These are phyloP conservation scores for Pisolithus marmoratus DNA, from an alignment of 768 basidiomycete species.

Conservation along the genomic window DNA sequence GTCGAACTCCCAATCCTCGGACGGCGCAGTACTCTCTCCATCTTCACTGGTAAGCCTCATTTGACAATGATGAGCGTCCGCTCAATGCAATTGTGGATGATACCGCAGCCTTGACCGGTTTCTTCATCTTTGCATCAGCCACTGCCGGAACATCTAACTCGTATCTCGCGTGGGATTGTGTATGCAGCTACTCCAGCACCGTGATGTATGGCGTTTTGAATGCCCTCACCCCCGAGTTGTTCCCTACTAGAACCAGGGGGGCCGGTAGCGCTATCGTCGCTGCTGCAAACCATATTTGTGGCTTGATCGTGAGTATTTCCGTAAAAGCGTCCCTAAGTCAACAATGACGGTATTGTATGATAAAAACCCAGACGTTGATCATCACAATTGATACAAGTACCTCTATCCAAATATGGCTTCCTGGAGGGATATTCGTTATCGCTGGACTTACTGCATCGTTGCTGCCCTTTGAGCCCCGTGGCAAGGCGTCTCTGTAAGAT, in stretches of 20 bases:
- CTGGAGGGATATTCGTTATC: constrained; percentile 47
- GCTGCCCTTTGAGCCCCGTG: constrained; percentile 53
- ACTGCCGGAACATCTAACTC: constrained; percentile 48
- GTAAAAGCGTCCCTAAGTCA: neutral
- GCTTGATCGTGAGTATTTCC: constrained; percentile 44
- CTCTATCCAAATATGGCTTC: constrained; percentile 49
- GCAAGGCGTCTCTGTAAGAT: constrained; percentile 44
- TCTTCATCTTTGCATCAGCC: constrained; percentile 53
- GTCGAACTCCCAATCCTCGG: constrained; percentile 49
- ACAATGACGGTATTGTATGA: neutral
- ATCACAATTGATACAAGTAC: constrained; percentile 46
- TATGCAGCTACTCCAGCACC: constrained; percentile 51
- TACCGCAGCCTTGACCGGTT: constrained; percentile 42
- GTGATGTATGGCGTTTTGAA: constrained; percentile 50
- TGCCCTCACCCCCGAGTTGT: constrained; percentile 43
- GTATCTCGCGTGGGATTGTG: constrained; percentile 55
- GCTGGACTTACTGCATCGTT: constrained; percentile 43
- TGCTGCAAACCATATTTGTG: constrained; percentile 50
- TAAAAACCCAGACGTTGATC: constrained; percentile 35
- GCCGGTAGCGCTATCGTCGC: constrained; percentile 53
- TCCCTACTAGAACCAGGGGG: constrained; percentile 49
- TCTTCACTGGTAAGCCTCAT: constrained; percentile 39
- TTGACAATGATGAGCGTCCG: neutral
- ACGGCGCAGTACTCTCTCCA: constrained; percentile 46
- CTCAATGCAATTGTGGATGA: neutral